These are phyloP conservation scores for Gracilaria vermiculophylla DNA, from an alignment of 23 red algal genomes.

Conservation along the genomic window DNA sequence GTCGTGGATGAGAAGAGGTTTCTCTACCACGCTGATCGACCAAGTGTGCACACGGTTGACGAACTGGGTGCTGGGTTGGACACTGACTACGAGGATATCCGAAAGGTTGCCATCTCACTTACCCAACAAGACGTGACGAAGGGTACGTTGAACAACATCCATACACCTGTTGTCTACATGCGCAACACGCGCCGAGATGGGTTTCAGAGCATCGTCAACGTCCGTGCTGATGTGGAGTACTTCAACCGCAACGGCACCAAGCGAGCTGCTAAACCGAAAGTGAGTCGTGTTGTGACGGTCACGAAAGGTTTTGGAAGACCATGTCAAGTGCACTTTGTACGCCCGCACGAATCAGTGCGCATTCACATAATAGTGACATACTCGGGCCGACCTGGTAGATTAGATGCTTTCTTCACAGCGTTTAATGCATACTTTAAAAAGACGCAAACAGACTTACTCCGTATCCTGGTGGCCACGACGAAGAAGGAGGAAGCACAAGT, in stretches of 20 bases:
- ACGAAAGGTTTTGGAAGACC: slow-evolving; percentile 39
- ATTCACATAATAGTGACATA: slow-evolving; percentile 53
- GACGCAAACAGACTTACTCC: slow-evolving; percentile 37
- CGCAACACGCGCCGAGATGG: slow-evolving; percentile 51
- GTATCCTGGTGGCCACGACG: slow-evolving; percentile 30
- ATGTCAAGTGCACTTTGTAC: slow-evolving; percentile 46
- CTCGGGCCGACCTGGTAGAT: slow-evolving; percentile 19
- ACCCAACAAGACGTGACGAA: slow-evolving; percentile 31
- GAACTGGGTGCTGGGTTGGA: slow-evolving; percentile 45
- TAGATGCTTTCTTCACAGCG: slow-evolving; percentile 50
- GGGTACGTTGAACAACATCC: neutral
- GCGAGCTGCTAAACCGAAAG: neutral
- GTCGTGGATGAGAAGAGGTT: slow-evolving; percentile 39
- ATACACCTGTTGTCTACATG: slow-evolving; percentile 44
- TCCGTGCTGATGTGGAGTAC: neutral
- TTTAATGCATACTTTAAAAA: slow-evolving; percentile 33
- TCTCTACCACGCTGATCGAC: slow-evolving; percentile 39
- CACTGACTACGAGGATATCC: slow-evolving; percentile 22
- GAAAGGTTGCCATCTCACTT: slow-evolving; percentile 40
- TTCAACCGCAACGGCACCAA: neutral
- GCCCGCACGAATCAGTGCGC: slow-evolving; percentile 31
- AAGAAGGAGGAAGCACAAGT: slow-evolving; percentile 7
- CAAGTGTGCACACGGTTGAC: slow-evolving; percentile 54
- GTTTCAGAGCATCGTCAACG: slow-evolving; percentile 40
- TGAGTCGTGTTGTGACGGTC: slow-evolving; percentile 43